Conservation (phyloP, 192 early-diverging fungal species). For the Lobosporangium transversale region DNA sequence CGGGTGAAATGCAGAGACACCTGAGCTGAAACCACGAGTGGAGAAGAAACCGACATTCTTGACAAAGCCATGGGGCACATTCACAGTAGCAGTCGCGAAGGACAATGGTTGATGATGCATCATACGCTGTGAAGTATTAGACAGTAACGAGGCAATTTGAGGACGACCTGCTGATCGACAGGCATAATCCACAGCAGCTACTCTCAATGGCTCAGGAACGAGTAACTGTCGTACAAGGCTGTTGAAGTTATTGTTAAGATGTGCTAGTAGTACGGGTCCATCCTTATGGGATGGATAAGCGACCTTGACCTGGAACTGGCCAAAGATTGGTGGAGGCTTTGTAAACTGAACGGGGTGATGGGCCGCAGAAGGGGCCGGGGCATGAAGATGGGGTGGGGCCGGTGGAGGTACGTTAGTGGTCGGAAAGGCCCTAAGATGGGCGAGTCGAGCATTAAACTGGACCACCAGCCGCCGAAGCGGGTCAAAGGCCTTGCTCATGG, state of each 20-base stretch:
- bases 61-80: conserved; percentile 44
- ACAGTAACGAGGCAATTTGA: conserved; percentile 36
- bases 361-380: conserved; percentile 11
- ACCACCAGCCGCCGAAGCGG: conserved; percentile 53
- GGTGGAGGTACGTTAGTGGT: conserved; percentile 29
- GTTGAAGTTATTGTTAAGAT: conserved; percentile 32
- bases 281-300: conserved; percentile 33
- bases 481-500: conserved; percentile 50
- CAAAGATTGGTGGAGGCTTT: conserved; percentile 20
- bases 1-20: conserved; percentile 8
- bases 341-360: conserved; percentile 12
- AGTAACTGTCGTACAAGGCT: conserved; percentile 28
- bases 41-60: conserved; percentile 42
- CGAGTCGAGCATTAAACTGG: conserved; percentile 49
- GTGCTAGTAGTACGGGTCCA: conserved; percentile 37
- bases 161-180: conserved; percentile 41
- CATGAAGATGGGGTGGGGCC: conserved; percentile 23
- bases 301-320: conserved; percentile 47
- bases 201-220: conserved; percentile 41
- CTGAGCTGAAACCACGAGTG: conserved; percentile 39
- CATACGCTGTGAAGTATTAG: conserved; percentile 29
- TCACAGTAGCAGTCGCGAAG: too few relatives aligned
- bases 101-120: conserved; percentile 39
- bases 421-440: conserved; percentile 42
- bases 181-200: conserved; percentile 49